phyloP scores from a whole-genome alignment of 2,329 filamentous ascomycete species.

The Pseudogymnoascus destructans region DNA sequence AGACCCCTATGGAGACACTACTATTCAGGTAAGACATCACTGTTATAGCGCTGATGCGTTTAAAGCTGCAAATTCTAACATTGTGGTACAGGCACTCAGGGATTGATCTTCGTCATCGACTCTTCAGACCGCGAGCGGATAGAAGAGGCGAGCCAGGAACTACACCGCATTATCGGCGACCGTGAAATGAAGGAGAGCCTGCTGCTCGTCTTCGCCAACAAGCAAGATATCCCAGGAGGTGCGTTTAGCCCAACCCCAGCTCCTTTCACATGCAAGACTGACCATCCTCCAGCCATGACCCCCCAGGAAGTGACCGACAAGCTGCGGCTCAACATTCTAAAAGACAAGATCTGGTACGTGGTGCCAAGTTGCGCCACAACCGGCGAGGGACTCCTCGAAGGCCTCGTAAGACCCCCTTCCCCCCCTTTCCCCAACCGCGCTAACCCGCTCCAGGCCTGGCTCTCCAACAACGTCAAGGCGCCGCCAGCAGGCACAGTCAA shows the following conservation, averaged over 20 bases:
- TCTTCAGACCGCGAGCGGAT: conserved; percentile 84
- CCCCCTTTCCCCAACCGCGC: conserved; percentile 12
- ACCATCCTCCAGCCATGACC: conserved; percentile 50
- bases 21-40: conserved; percentile 55
- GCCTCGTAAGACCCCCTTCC: conserved; percentile 40
- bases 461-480: conserved; percentile 72
- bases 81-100: conserved; percentile 62
- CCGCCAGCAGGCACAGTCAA: conserved; percentile 28
- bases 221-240: conserved; percentile 87
- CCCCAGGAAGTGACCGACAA: conserved; percentile 68
- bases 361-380: conserved; percentile 72
- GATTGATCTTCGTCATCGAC: conserved; percentile 97
- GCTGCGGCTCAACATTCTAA: conserved; percentile 62
- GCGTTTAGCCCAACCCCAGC: conserved; percentile 23
- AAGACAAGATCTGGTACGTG: conserved; percentile 76
- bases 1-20: conserved; percentile 95
- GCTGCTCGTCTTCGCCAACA: conserved; percentile 93
- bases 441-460: conserved; percentile 42
- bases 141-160: conserved; percentile 82
- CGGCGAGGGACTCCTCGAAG: conserved; percentile 69
- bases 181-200: conserved; percentile 95
- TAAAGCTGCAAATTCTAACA: neutral
- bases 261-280: neutral
- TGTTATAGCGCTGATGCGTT: conserved; percentile 21
- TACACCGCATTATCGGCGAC: conserved; percentile 96